Evolutionary conservation across 148 eudicot species (phyloP), one percentile per base, ranked within the genome.

Genomic region (Amaranthus palmeri): DNA sequence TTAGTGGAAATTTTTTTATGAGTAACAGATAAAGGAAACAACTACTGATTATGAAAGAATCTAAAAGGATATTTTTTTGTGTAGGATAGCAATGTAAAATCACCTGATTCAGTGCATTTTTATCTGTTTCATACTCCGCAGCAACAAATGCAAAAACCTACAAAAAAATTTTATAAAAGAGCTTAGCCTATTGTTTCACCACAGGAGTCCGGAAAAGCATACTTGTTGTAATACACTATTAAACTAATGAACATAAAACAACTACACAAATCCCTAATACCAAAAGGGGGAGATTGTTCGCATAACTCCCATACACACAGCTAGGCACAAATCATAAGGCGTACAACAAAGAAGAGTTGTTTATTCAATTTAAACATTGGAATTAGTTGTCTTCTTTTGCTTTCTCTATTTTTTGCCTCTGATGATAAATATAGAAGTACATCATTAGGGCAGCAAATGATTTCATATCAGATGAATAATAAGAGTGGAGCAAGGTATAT

Each of bases 131-230:
- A 81, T 93, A 93, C 72, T 93, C 98, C 5, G 98, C 98, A 44
- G 98, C 96, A 72, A 93, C 74, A 81, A 93, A 93, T 65, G 87
- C 97, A 79, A 93, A 93, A 15, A 93, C 96, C 98, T 93, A 88
- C 71, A 77, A 54, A 0, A 62, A 73, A 72, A 73, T 62, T 25
- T 54, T 25, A 61, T 40, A 25, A 15, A 44, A 72, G 50, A 62
- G 50, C 25, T 60, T 12, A 79, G 42, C 48, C 43, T 52, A 7
- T 48, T 2, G 7, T 25, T 25, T 25, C 36, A 25, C 36, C 36
- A 25, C 36, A 25, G 36, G 36, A 25, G 36, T 25, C 36, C 36
- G 36, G 36, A 25, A 25, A 25, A 71, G 18, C 15, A 41, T 8
- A 57, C 1, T 47, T 10, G 41, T 59, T 9, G 63, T 14, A 5